Evolutionary conservation across 768 basidiomycete genomes (phyloP).

Genomic region (Mycena filopes): DNA sequence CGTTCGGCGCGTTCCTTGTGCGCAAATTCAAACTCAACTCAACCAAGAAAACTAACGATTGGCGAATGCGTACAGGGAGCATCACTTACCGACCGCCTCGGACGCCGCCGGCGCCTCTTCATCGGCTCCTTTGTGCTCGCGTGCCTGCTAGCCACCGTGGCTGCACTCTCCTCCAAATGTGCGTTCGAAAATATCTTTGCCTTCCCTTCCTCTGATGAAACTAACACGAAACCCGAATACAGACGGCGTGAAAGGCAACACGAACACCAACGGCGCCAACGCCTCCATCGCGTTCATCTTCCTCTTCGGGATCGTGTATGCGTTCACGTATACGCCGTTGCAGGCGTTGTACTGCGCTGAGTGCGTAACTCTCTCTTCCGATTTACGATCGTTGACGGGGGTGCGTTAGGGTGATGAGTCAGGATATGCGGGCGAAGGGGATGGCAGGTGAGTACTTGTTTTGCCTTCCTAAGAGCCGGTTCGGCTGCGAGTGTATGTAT

Average conservation of each 20-base stretch:
- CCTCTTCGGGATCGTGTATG: constrained; percentile 38
- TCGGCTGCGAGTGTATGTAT: too few relatives aligned
- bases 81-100: constrained; percentile 36
- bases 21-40: neutral
- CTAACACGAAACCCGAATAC: too few relatives aligned
- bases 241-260: constrained; percentile 37
- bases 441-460: constrained; percentile 32
- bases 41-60: neutral
- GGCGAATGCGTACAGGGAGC: constrained; percentile 29
- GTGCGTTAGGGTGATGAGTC: constrained; percentile 37
- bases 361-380: constrained; percentile 10
- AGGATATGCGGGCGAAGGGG: constrained; percentile 41
- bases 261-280: constrained; percentile 37
- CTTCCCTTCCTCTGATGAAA: neutral
- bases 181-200: constrained; percentile 2
- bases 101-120: constrained; percentile 37
- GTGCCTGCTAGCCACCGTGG: constrained; percentile 37
- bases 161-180: constrained; percentile 38
- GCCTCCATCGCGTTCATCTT: constrained; percentile 41
- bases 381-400: neutral
- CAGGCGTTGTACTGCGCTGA: constrained; percentile 42
- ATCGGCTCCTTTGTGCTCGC: constrained; percentile 37
- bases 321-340: constrained; percentile 40
- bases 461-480: too few relatives aligned
- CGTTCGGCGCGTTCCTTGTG: constrained; percentile 38